Evolutionary conservation across 805 yeast genomes (phyloP).

Genomic region (Kregervanrija fluxuum): DNA sequence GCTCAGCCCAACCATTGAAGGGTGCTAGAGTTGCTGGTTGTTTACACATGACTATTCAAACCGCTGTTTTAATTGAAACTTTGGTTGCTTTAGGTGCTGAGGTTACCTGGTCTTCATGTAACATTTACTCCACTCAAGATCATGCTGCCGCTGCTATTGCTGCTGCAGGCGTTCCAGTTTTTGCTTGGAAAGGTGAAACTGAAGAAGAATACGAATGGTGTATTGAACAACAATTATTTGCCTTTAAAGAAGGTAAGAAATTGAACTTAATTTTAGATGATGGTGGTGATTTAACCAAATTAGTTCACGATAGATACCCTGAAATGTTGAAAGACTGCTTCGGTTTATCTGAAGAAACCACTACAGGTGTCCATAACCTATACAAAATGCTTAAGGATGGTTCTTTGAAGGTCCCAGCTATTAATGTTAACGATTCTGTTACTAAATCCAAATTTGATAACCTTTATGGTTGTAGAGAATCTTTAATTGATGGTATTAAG

Average conservation of each 20-base stretch:
- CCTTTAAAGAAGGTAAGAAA: constrained; percentile 93
- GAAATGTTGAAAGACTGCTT: constrained; percentile 91
- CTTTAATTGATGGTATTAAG: constrained; percentile 97
- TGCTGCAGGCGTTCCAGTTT: constrained; percentile 98
- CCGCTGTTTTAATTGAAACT: constrained; percentile 98
- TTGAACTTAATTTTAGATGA: constrained; percentile 97
- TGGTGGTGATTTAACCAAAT: constrained; percentile 97
- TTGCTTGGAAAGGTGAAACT: constrained; percentile 99
- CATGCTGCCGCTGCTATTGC: constrained; percentile 99
- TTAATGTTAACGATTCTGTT: constrained; percentile 97
- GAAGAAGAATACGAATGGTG: constrained; percentile 99
- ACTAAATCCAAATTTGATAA: constrained; percentile 99
- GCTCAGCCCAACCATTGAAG: constrained; percentile 85
- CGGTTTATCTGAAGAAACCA: constrained; percentile 98
- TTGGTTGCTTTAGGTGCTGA: constrained; percentile 97
- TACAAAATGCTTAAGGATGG: constrained; percentile 92
- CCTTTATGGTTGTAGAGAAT: constrained; percentile 99
- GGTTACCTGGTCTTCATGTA: constrained; percentile 99
- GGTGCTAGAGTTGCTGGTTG: constrained; percentile 99
- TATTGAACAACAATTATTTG: constrained; percentile 96
- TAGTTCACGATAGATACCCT: constrained; percentile 97
- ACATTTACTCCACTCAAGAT: constrained; percentile 99
- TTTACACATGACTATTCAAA: constrained; percentile 98
- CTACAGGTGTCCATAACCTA: constrained; percentile 99
- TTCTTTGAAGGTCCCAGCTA: constrained; percentile 94